phyloP scores from a whole-genome alignment of 495 filamentous ascomycete species.

The Neurospora sp. region DNA sequence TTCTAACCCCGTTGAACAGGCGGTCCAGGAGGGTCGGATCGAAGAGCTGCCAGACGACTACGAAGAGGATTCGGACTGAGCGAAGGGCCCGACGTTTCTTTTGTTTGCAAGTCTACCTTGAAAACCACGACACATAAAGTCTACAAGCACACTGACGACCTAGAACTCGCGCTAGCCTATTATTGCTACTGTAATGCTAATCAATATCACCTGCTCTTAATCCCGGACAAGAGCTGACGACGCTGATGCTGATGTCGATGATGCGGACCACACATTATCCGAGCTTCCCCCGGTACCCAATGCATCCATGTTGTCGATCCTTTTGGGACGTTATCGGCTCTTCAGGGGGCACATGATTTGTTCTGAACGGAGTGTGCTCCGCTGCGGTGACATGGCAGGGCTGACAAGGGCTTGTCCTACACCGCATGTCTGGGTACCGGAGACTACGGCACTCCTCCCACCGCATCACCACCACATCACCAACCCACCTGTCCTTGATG shows the following conservation, averaged over 20 bases:
- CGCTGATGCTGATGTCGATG: neutral
- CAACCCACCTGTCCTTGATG: neutral
- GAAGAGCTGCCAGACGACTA: slow-evolving; percentile 52
- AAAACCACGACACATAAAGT: neutral
- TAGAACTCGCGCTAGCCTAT: neutral
- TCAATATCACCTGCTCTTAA: neutral
- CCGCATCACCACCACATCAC: neutral
- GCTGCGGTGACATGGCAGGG: neutral
- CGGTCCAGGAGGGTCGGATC: slow-evolving; percentile 66
- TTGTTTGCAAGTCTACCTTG: neutral
- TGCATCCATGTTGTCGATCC: neutral
- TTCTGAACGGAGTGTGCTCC: neutral
- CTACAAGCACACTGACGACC: neutral
- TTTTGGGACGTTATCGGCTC: neutral
- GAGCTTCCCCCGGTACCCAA: neutral
- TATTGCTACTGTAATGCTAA: neutral
- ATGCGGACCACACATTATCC: neutral
- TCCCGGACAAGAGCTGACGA: neutral
- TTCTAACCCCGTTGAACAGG: slow-evolving; percentile 75
- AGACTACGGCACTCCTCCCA: neutral
- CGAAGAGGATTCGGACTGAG: slow-evolving; percentile 9
- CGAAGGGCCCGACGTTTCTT: neutral
- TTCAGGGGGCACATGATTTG: neutral
- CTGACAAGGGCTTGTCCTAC: neutral
- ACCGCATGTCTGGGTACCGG: neutral